Base-by-base conservation (phyloP, 306 rosid species). In the Alnus rubra region DNA sequence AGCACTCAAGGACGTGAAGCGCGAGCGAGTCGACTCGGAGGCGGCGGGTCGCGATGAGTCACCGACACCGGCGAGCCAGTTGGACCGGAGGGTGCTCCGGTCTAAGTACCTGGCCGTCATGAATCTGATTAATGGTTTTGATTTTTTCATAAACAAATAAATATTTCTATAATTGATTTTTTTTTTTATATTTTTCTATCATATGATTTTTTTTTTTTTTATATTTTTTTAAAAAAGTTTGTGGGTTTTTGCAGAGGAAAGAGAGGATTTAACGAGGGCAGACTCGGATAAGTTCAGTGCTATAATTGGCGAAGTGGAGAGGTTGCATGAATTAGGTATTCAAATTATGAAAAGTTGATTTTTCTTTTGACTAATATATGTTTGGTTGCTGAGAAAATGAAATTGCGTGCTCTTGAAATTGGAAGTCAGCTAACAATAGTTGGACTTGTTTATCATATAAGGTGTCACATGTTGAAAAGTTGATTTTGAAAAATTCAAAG, bases 71-170 rank as follows among this genome's bases (percentile, higher is more conserved):
- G 78, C 16, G 31, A 79, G 68, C 68, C 79, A 71, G n/a, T 74
- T 76, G 30, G 81, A 86, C 56, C 90, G 96, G 55, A 83, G 98
- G 48, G 47, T 84, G 2, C 90, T 92, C 16, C 97, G 98, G 60
- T 89, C 94, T 30, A 83, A 78, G 68, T 92, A 90, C 73, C 85
- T 82, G 28, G 80, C 84, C 7, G 87, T 94, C 59, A 81, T 84
- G 55, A 82, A 82, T 62, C 82, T 88, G 72, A 94, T 94, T 39
- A 83, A 80, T 1, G 98, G 98, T 92, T 47, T 4, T 19, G 12
- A 28, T 39, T 35, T 70, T 0, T n/a, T n/a, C 71, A n/a, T 1
- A 10, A 4, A 39, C 33, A 33, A 11, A 33, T 7, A 2, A 37
- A 37, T 64, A 1, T 1, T 9, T 44, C 50, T 31, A 9, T 48